These are phyloP conservation scores for Primulina tabacum DNA, from an alignment of 257 asterid species.

Conservation along the genomic window DNA sequence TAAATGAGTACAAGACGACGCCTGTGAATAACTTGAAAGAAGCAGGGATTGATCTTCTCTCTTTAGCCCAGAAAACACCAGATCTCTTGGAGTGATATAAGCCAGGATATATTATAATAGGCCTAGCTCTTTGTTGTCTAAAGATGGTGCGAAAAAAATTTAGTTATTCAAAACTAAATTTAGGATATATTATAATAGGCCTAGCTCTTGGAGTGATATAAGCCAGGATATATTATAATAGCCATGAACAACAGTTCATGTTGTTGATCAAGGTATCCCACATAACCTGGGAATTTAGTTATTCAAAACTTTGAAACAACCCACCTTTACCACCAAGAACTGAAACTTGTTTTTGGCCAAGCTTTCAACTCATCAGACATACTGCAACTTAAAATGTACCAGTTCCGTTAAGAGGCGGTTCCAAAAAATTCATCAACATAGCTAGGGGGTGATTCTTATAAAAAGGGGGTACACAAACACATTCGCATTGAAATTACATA, in stretches of 20 bases:
- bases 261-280: neutral
- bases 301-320: neutral
- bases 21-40: constrained; percentile 90
- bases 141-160: too few relatives aligned
- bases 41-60: constrained; percentile 82
- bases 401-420: neutral
- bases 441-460: too few relatives aligned
- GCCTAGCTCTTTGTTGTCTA: constrained; percentile 65
- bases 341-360: neutral
- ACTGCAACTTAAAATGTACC: neutral
- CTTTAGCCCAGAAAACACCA: constrained; percentile 97
- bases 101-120: constrained; percentile 88
- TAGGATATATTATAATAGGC: constrained; percentile 86
- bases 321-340: neutral
- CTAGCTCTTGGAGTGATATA: constrained; percentile 73
- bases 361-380: neutral
- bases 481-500: neutral
- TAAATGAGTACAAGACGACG: constrained; percentile 21
- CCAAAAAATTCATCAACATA: neutral
- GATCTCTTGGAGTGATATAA: constrained; percentile 81
- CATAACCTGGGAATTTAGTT: neutral
- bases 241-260: constrained; percentile 25
- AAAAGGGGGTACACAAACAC: too few relatives aligned
- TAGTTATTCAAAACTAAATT: too few relatives aligned
- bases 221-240: constrained; percentile 83